phyloP scores from a whole-genome alignment of 2,329 filamentous ascomycete species.

The Verticillium albo-atrum region DNA sequence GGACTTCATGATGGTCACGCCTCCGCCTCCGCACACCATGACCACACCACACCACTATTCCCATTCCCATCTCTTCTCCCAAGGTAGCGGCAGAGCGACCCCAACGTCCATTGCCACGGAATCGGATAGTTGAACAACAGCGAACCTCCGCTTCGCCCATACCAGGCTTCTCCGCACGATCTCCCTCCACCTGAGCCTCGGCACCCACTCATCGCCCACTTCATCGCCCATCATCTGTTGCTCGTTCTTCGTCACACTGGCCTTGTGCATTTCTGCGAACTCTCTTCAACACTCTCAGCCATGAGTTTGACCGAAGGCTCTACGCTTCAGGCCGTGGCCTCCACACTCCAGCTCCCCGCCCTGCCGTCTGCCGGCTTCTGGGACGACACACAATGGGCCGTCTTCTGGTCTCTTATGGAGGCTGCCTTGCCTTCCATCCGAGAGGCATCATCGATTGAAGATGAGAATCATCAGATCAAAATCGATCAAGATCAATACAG shows the following conservation, averaged over 20 bases:
- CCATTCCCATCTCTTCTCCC: neutral
- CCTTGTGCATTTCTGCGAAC: neutral
- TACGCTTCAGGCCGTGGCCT: conserved; percentile 2
- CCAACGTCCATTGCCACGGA: neutral
- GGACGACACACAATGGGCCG: conserved; percentile 46
- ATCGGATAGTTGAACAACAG: neutral
- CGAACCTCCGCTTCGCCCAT: neutral
- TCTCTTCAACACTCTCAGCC: no score
- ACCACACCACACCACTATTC: neutral
- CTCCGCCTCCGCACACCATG: neutral
- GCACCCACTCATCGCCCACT: neutral
- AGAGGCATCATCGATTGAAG: conserved; percentile 29
- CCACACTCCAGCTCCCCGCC: conserved; percentile 6
- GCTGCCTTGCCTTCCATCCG: conserved; percentile 58
- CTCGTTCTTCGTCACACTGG: neutral
- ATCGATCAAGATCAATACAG: conserved; percentile 48
- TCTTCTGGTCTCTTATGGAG: conserved; percentile 50
- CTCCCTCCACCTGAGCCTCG: neutral
- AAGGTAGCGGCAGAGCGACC: no score
- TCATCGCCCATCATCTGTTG: neutral
- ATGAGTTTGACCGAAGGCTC: neutral
- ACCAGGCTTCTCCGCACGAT: neutral
- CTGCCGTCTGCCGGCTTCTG: conserved; percentile 30
- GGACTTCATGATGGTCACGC: neutral
- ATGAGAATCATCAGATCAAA: conserved; percentile 35